A percentile compares a stretch with the other conserved stretches of the same genome.
These are phyloP conservation scores for Cystobasidium slooffiae DNA, from an alignment of 1,284 basidiomycete genomes.

Conservation along the genomic window DNA sequence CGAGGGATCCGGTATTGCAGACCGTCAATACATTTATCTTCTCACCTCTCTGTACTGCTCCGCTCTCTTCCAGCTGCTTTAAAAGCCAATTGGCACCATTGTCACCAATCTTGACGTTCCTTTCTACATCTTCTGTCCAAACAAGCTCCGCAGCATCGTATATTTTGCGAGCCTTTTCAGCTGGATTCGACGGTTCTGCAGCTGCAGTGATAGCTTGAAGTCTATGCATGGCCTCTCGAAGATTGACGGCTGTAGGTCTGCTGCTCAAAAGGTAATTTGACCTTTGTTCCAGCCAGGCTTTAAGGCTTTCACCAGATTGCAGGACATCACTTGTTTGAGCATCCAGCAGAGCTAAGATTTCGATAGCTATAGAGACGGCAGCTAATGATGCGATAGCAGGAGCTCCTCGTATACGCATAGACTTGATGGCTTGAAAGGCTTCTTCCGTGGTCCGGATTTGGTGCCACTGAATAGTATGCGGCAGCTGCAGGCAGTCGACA, in stretches of 20 bases:
- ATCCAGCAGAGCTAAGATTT: conserved; percentile 56
- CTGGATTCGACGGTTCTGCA: conserved; percentile 52
- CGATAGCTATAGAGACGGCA: conserved; percentile 72
- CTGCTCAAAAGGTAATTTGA: conserved; percentile 78
- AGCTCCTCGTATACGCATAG: conserved; percentile 89
- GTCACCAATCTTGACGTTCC: conserved; percentile 79
- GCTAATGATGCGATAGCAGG: conserved; percentile 92
- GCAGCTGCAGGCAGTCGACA: conserved; percentile 52
- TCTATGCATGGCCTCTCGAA: conserved; percentile 77
- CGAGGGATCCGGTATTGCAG: conserved; percentile 92
- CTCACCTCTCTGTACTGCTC: conserved; percentile 57
- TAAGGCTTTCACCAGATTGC: conserved; percentile 17
- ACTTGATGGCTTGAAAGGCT: conserved; percentile 86
- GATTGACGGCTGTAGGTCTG: conserved; percentile 91
- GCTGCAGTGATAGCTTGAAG: conserved; percentile 62
- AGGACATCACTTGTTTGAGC: conserved; percentile 4
- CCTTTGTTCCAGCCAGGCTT: conserved; percentile 55
- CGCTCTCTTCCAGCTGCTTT: conserved; percentile 61
- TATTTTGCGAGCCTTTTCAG: conserved; percentile 58
- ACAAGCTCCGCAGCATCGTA: conserved; percentile 60
- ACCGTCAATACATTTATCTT: conserved; percentile 78
- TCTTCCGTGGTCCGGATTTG: conserved; percentile 71
- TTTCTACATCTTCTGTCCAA: conserved; percentile 78
- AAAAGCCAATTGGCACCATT: conserved; percentile 83
- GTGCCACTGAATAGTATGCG: conserved; percentile 71